Percentiles rank a stretch among this genome's conserved stretches.
Evolutionary conservation across 1,284 basidiomycete genomes (phyloP).

Genomic region (Grifola frondosa): DNA sequence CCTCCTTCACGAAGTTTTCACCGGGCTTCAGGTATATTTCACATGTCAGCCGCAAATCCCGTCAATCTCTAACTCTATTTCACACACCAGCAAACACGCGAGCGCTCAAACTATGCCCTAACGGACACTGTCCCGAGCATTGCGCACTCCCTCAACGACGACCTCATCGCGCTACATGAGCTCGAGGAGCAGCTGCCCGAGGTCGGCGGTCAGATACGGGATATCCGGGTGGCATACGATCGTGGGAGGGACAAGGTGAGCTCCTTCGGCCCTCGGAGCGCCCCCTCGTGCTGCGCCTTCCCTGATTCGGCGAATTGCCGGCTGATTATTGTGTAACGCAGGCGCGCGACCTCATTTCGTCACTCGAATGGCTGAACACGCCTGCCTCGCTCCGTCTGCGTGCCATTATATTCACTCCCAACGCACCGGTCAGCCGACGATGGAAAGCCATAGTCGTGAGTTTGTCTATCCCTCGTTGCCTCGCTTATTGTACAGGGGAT

Average conservation of each 20-base stretch:
- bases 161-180: conserved; percentile 50
- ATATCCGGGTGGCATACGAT: conserved; percentile 63
- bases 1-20: conserved; percentile 59
- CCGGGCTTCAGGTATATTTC: conserved; percentile 51
- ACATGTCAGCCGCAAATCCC: background rate
- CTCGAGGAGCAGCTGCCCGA: conserved; percentile 56
- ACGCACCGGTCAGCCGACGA: conserved; percentile 63
- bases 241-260: conserved; percentile 64
- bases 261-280: background rate
- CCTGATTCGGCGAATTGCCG: no score
- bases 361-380: conserved; percentile 71
- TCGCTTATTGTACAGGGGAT: background rate
- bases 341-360: conserved; percentile 59
- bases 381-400: conserved; percentile 72
- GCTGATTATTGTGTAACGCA: conserved; percentile 25
- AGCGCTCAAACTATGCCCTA: conserved; percentile 55
- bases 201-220: conserved; percentile 55
- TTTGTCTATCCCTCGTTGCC: background rate
- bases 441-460: conserved; percentile 56
- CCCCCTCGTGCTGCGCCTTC: background rate
- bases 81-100: conserved; percentile 51
- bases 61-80: no score
- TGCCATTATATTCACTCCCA: conserved; percentile 65
- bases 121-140: conserved; percentile 60
- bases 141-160: conserved; percentile 54